Percentiles rank a stretch among this genome's conserved stretches.
Conservation (phyloP, 2,329 filamentous ascomycete species). For the Gnomoniopsis smithogilvyi region DNA sequence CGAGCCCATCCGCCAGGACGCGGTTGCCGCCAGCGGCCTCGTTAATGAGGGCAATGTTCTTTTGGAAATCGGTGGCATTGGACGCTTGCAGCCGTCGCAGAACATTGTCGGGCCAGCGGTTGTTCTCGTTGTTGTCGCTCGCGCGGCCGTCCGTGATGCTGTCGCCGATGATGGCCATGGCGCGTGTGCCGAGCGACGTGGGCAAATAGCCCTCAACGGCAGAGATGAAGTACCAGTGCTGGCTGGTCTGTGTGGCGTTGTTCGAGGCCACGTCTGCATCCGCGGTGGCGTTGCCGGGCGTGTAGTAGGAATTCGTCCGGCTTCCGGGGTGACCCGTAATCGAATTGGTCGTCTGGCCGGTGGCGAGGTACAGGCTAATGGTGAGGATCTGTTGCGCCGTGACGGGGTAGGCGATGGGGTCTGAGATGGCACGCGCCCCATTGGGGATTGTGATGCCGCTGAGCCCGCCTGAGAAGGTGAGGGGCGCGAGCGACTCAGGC, state of each 20-base stretch:
- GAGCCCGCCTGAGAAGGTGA: conserved; percentile 53
- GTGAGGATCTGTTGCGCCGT: conserved; percentile 46
- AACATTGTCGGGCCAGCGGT: conserved; percentile 43
- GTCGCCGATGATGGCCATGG: conserved; percentile 60
- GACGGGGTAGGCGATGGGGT: conserved; percentile 52
- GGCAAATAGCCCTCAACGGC: conserved; percentile 53
- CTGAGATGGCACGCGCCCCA: conserved; percentile 55
- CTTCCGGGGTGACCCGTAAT: conserved; percentile 62
- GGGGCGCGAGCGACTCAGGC: conserved; percentile 39
- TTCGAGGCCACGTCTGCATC: conserved; percentile 35
- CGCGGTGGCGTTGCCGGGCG: conserved; percentile 47
- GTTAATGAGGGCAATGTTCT: conserved; percentile 50
- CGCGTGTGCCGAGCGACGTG: conserved; percentile 26
- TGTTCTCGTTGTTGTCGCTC: conserved; percentile 55
- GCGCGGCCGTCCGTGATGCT: conserved; percentile 64
- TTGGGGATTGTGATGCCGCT: conserved; percentile 47
- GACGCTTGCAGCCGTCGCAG: conserved; percentile 37
- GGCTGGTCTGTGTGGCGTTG: conserved; percentile 24
- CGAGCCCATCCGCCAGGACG: conserved; percentile 55
- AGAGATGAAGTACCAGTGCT: conserved; percentile 58
- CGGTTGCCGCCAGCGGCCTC: conserved; percentile 63
- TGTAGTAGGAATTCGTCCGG: conserved; percentile 54
- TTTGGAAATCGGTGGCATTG: conserved; percentile 24
- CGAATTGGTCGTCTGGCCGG: conserved; percentile 49
- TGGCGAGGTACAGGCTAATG: conserved; percentile 55